phyloP scores from a whole-genome alignment of 352 stramenopile species.

The Globisporangium radiosum region DNA sequence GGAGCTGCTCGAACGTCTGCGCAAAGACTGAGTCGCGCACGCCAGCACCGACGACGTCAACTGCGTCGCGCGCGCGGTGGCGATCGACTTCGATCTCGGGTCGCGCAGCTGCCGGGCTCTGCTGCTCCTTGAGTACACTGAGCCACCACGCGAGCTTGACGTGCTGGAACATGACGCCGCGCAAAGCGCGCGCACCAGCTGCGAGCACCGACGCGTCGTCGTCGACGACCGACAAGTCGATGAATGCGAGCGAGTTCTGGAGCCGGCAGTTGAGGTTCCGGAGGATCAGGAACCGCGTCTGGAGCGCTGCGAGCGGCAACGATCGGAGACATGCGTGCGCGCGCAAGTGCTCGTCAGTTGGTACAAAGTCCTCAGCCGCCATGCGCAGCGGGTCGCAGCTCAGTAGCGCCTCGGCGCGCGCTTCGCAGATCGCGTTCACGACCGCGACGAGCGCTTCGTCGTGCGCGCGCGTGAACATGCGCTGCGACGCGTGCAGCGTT shows the following conservation, averaged over 20 bases:
- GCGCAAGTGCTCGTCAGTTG: slow-evolving; percentile 57
- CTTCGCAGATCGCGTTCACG: slow-evolving; percentile 81
- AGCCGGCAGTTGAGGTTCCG: slow-evolving; percentile 85
- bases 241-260: slow-evolving; percentile 81
- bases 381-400: slow-evolving; percentile 84
- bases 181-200: slow-evolving; percentile 44
- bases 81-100: slow-evolving; percentile 86
- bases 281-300: slow-evolving; percentile 79
- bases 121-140: slow-evolving; percentile 81
- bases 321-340: slow-evolving; percentile 35
- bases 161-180: slow-evolving; percentile 78
- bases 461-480: slow-evolving; percentile 53
- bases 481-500: slow-evolving; percentile 57
- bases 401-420: slow-evolving; percentile 61
- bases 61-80: slow-evolving; percentile 59
- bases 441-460: slow-evolving; percentile 74
- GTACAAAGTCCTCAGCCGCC: slow-evolving; percentile 70
- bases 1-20: slow-evolving; percentile 83
- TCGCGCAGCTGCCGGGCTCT: slow-evolving; percentile 66
- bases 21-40: slow-evolving; percentile 77
- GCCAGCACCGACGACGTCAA: slow-evolving; percentile 31
- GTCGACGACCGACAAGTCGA: slow-evolving; percentile 62
- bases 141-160: slow-evolving; percentile 88
- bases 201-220: slow-evolving; percentile 60
- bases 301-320: slow-evolving; percentile 47